phyloP scores from a whole-genome alignment of 2,329 filamentous ascomycete genomes.

The Colletotrichum echinochloae region DNA sequence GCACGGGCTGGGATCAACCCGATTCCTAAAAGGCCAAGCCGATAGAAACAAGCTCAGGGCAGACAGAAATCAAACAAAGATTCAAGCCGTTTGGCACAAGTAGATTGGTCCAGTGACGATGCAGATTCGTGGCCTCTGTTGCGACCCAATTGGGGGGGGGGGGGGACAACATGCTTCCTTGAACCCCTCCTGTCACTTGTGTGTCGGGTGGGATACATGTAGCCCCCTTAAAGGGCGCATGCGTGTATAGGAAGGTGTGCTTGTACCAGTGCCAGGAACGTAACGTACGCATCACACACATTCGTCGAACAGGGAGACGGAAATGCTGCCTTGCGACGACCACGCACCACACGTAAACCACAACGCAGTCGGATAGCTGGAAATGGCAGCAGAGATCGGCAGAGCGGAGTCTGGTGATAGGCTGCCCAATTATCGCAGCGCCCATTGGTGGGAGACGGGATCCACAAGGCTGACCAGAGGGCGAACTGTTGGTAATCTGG shows the following conservation, averaged over 20 bases:
- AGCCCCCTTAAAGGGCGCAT: neutral
- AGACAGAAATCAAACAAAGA: slow-evolving; percentile 23
- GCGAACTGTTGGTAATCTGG: slow-evolving; percentile 28
- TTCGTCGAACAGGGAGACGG: neutral
- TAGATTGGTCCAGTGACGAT: slow-evolving; percentile 24
- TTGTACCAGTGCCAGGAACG: neutral
- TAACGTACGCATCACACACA: slow-evolving; percentile 1
- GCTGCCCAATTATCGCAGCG: slow-evolving; percentile 33
- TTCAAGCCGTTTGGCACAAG: neutral
- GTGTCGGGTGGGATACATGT: slow-evolving; percentile 6
- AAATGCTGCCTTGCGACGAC: slow-evolving; percentile 38
- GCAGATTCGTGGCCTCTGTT: slow-evolving; percentile 30
- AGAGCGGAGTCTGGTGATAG: slow-evolving; percentile 38
- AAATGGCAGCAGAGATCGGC: slow-evolving; percentile 26
- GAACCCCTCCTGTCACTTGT: neutral
- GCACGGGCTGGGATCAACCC: slow-evolving; percentile 6
- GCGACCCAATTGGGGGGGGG: neutral
- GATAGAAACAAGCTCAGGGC: slow-evolving; percentile 26
- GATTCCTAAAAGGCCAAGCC: slow-evolving; percentile 1
- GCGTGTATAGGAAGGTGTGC: neutral
- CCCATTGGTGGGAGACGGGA: slow-evolving; percentile 28
- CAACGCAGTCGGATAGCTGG: slow-evolving; percentile 23
- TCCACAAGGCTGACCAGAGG: slow-evolving; percentile 38
- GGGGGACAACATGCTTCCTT: neutral
- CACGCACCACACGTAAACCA: neutral